Percentiles rank a stretch among this genome's conserved stretches.
phyloP scores from a whole-genome alignment of 306 rosid genomes.

The Vigna mungo region DNA sequence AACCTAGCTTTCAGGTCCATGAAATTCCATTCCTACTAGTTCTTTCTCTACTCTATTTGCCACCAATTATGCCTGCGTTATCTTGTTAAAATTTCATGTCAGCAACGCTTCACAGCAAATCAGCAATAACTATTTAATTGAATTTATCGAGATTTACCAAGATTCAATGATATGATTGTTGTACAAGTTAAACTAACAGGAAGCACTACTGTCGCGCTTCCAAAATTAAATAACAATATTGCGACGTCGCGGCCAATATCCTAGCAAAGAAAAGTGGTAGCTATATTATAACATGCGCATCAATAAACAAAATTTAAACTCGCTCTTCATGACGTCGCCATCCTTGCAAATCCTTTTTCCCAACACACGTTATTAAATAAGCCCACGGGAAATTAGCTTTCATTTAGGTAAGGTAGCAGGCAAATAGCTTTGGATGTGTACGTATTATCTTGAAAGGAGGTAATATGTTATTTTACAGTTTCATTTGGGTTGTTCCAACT shows the following conservation, averaged over 20 bases:
- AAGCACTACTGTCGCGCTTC: not conserved
- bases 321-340: not conserved
- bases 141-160: not conserved
- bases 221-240: not conserved
- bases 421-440: slow-evolving; percentile 23
- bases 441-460: not conserved
- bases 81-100: not conserved
- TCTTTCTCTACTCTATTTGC: slow-evolving; percentile 1
- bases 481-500: not conserved
- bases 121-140: slow-evolving; percentile 11
- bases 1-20: not conserved
- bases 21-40: not conserved
- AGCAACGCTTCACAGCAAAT: not conserved
- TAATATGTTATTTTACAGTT: not conserved
- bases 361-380: slow-evolving; percentile 16
- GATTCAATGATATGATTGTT: not conserved
- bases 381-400: slow-evolving; percentile 11
- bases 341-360: not conserved
- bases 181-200: not conserved
- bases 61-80: not conserved
- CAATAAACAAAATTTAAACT: slow-evolving; percentile 16
- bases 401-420: slow-evolving; percentile 15
- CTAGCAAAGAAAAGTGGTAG: not conserved
- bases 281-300: slow-evolving; percentile 4
- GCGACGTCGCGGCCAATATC: not conserved